Evolutionary conservation across 352 stramenopile species (phyloP).

Genomic region (Globisporangium okanoganense): DNA sequence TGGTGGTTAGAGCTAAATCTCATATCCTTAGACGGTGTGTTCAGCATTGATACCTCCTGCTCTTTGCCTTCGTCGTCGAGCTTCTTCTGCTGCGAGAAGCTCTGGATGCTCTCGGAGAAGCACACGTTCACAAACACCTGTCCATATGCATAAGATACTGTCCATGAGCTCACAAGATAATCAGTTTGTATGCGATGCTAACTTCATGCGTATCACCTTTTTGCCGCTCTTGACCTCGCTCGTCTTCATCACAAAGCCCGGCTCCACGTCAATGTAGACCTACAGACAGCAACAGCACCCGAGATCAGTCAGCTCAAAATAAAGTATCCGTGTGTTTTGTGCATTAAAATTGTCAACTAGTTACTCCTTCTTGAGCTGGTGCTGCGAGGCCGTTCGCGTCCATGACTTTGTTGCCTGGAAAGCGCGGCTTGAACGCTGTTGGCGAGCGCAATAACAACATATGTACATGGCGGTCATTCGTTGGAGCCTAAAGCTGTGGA

Average conservation of each 20-base stretch:
- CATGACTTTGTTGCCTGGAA: constrained; percentile 78
- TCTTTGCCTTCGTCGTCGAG: constrained; percentile 71
- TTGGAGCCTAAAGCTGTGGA: background rate
- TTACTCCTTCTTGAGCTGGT: constrained; percentile 54
- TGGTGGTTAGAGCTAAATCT: no score
- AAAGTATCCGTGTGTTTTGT: no score
- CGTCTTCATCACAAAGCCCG: constrained; percentile 81
- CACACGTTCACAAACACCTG: constrained; percentile 84
- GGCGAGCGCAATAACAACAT: background rate
- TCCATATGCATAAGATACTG: background rate
- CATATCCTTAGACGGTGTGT: background rate
- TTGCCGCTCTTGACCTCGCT: constrained; percentile 52
- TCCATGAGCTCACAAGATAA: background rate
- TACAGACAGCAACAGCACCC: constrained; percentile 12
- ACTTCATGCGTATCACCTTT: constrained; percentile 32
- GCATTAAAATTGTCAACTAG: background rate
- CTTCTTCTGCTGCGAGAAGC: constrained; percentile 75
- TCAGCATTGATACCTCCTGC: constrained; percentile 39
- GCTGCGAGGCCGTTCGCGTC: constrained; percentile 41
- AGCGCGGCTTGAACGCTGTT: constrained; percentile 50
- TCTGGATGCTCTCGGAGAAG: constrained; percentile 62
- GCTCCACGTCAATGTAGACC: constrained; percentile 73
- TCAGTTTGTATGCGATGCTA: background rate
- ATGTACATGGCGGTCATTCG: background rate
- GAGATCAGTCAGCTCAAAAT: background rate